These are phyloP conservation scores for Bromus sterilis DNA, from an alignment of 176 grass and related monocot species.

Conservation along the genomic window DNA sequence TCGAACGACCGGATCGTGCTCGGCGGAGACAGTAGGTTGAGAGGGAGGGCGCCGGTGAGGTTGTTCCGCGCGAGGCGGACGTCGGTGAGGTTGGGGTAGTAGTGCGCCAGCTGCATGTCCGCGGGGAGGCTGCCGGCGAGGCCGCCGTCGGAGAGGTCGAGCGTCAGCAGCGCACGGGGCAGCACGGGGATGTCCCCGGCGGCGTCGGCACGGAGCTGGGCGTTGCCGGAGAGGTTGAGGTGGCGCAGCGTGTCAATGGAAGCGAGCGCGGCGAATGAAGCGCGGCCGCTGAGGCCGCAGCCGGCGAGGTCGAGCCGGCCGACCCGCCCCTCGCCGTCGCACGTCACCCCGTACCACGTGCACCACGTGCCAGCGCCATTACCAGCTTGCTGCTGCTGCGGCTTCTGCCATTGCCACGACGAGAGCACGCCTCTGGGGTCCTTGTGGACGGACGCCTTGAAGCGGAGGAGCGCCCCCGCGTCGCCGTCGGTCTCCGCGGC, in stretches of 20 bases:
- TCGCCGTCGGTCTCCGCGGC: conserved; percentile 5
- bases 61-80: conserved; percentile 65
- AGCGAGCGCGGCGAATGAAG: conserved; percentile 28
- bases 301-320: conserved; percentile 51
- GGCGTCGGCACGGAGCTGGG: conserved; percentile 33
- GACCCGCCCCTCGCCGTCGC: conserved; percentile 45
- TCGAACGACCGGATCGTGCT: conserved; percentile 46
- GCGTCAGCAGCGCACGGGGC: conserved; percentile 31
- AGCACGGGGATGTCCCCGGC: conserved; percentile 26
- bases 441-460: conserved; percentile 55
- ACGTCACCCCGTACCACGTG: conserved; percentile 63
- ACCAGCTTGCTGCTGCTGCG: background rate
- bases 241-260: conserved; percentile 34
- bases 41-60: conserved; percentile 51
- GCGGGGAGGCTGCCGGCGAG: conserved; percentile 46
- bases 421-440: conserved; percentile 49
- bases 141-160: conserved; percentile 60
- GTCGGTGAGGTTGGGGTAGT: conserved; percentile 46
- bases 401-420: conserved; percentile 40
- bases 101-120: conserved; percentile 26
- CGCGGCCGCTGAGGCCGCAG: conserved; percentile 31
- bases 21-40: conserved; percentile 27
- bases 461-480: conserved; percentile 47
- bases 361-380: conserved; percentile 21
- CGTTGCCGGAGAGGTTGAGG: conserved; percentile 75